These are phyloP conservation scores for Pyrenula aspistea DNA, from an alignment of 495 filamentous ascomycete genomes.

Conservation along the genomic window DNA sequence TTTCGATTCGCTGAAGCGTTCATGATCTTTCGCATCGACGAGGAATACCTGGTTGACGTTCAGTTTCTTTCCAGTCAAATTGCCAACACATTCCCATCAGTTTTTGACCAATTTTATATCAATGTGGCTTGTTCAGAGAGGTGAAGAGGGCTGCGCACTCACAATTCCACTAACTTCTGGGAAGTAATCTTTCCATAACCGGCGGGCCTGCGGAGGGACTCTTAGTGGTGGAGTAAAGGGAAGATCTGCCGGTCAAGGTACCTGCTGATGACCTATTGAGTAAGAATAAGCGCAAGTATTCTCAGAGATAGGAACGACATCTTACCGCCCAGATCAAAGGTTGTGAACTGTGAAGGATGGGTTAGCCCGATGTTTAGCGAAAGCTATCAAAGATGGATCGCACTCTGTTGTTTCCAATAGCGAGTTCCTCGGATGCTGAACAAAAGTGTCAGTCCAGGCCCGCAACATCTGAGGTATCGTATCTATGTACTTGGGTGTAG, in stretches of 20 bases:
- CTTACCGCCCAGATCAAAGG: slow-evolving; percentile 96
- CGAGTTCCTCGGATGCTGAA: slow-evolving; percentile 84
- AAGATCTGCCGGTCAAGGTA: neutral
- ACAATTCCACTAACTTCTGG: slow-evolving; percentile 95
- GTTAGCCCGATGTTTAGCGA: no score
- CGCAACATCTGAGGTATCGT: neutral
- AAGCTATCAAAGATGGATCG: no score
- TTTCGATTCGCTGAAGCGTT: slow-evolving; percentile 88
- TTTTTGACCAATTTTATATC: no score
- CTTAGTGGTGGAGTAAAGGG: slow-evolving; percentile 1
- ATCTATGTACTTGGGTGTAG: slow-evolving; percentile 67
- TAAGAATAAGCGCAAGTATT: no score
- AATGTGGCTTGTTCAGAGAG: no score
- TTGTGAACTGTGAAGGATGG: slow-evolving; percentile 97
- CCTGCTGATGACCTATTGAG: neutral
- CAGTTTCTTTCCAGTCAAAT: no score
- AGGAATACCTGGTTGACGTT: no score
- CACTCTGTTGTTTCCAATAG: slow-evolving; percentile 89
- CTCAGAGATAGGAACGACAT: no score
- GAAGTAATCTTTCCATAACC: slow-evolving; percentile 98
- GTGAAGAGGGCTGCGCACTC: no score
- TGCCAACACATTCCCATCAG: no score
- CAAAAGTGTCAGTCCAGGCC: neutral
- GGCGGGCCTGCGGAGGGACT: slow-evolving; percentile 52
- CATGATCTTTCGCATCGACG: slow-evolving; percentile 92